Evolutionary conservation across 2,329 filamentous ascomycete species (phyloP).

Genomic region (Chrysosporium queenslandicum): DNA sequence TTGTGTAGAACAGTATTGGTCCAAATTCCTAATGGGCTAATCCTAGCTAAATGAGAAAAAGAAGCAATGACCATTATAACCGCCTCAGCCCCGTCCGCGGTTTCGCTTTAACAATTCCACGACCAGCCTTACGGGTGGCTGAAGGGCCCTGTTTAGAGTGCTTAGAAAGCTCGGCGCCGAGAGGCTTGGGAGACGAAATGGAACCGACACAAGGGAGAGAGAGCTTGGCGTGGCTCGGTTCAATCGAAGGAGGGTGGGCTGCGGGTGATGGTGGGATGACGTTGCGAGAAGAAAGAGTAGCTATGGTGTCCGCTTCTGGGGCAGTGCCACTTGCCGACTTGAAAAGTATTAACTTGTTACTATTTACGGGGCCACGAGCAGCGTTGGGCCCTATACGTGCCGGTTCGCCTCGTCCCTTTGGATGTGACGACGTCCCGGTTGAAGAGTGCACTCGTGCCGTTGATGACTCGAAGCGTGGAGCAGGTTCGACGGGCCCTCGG

Average conservation of each 20-base stretch:
- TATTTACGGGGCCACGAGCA: too few relatives aligned
- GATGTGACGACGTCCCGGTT: background rate
- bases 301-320: too few relatives aligned
- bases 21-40: too few relatives aligned
- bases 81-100: constrained; percentile 12
- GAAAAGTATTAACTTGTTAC: too few relatives aligned
- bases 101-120: background rate
- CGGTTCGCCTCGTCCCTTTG: background rate
- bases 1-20: too few relatives aligned
- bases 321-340: too few relatives aligned
- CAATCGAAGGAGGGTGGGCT: background rate
- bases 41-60: background rate
- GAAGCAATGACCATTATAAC: background rate
- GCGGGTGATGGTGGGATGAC: background rate
- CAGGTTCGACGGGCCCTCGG: background rate
- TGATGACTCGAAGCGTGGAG: background rate
- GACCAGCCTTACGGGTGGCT: background rate
- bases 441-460: background rate
- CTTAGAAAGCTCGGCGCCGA: background rate
- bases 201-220: background rate
- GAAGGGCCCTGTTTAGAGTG: background rate
- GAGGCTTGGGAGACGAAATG: background rate
- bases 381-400: too few relatives aligned
- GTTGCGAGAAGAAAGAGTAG: too few relatives aligned
- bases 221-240: background rate